Evolutionary conservation across 805 yeast genomes (phyloP).

Genomic region (Monosporozyma servazzii): DNA sequence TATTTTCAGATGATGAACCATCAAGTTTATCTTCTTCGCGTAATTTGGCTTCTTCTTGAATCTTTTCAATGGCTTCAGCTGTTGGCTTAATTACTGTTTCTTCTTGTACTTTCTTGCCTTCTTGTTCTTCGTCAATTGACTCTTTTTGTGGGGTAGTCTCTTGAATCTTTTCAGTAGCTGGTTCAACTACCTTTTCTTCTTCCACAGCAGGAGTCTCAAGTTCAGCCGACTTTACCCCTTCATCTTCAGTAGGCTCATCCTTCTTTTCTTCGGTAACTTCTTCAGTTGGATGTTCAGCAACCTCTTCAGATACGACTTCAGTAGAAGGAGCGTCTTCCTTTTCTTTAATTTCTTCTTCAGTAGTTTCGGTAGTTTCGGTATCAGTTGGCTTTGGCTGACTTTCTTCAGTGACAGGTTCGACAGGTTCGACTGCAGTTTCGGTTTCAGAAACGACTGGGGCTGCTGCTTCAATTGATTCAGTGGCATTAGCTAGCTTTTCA

Average conservation of each 20-base stretch:
- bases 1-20: not conserved
- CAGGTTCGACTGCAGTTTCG: slow-evolving; percentile 5
- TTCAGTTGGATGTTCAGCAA: not conserved
- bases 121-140: not conserved
- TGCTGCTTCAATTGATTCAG: not conserved
- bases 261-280: not conserved
- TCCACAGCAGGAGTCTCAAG: slow-evolving; percentile 2
- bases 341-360: not conserved
- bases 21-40: slow-evolving; percentile 29
- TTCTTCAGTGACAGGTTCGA: slow-evolving; percentile 4
- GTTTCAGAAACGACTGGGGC: slow-evolving; percentile 1
- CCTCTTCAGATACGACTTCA: not conserved
- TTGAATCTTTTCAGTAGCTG: not conserved
- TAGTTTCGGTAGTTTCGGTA: slow-evolving; percentile 1
- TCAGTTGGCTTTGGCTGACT: not conserved
- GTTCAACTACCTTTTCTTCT: not conserved
- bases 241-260: not conserved
- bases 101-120: slow-evolving; percentile 2
- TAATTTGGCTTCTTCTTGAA: slow-evolving; percentile 34
- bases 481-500: not conserved
- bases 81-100: slow-evolving; percentile 27
- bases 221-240: not conserved
- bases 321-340: not conserved
- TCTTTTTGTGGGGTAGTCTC: not conserved
- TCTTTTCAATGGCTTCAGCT: slow-evolving; percentile 32